Evolutionary conservation across 2,329 filamentous ascomycete species (phyloP).

Genomic region (Penicillium janthinellum): DNA sequence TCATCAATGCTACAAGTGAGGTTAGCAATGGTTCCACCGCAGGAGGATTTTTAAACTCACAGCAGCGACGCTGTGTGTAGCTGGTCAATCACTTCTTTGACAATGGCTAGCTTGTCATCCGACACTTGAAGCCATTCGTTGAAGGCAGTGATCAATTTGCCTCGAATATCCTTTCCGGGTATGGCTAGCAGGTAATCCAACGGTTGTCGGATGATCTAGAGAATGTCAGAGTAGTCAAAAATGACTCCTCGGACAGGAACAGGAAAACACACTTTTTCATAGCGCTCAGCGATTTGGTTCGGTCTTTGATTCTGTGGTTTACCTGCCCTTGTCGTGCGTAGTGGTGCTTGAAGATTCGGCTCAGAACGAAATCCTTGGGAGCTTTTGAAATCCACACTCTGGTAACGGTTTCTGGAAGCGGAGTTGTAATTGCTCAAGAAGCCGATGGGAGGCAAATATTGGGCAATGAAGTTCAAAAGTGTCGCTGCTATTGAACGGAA

Average conservation of each 20-base stretch:
- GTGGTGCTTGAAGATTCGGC: background rate
- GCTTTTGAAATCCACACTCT: background rate
- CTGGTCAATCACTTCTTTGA: background rate
- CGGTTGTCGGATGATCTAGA: background rate
- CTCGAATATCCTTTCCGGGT: background rate
- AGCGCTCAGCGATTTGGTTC: background rate
- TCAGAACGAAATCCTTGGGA: background rate
- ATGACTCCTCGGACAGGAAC: background rate
- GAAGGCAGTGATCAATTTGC: background rate
- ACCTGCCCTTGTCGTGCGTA: background rate
- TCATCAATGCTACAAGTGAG: background rate
- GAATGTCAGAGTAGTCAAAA: background rate
- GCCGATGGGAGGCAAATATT: background rate
- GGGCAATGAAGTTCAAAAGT: background rate
- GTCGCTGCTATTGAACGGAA: background rate
- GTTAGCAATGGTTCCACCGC: background rate
- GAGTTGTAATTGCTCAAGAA: background rate
- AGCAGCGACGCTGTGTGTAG: background rate
- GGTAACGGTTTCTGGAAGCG: background rate
- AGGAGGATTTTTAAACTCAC: background rate
- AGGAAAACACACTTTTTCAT: background rate
- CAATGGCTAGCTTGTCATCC: background rate
- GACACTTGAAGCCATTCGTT: background rate
- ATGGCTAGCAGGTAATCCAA: background rate
- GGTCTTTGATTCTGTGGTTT: background rate